These are phyloP conservation scores for Paracorniculantispora psalliotae DNA, from an alignment of 2,329 filamentous ascomycete genomes.

Conservation along the genomic window DNA sequence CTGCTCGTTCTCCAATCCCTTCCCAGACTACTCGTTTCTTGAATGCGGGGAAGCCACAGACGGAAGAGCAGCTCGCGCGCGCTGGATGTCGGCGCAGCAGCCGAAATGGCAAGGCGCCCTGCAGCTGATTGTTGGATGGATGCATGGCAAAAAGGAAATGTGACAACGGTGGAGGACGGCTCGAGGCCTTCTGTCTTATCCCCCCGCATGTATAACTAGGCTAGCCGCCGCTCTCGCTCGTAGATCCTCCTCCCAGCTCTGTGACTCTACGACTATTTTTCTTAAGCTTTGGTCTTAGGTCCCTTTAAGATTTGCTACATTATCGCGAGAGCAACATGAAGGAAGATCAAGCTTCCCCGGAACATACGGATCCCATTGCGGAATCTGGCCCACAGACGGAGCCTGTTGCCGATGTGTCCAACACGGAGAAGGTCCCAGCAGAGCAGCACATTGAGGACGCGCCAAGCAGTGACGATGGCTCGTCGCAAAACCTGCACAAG, in stretches of 20 bases:
- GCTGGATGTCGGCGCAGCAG: background rate
- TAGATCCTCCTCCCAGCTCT: background rate
- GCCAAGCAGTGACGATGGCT: background rate
- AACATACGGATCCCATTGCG: background rate
- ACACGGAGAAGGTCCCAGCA: background rate
- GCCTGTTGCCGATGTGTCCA: background rate
- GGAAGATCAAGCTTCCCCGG: background rate
- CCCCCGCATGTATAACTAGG: constrained; percentile 1
- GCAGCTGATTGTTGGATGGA: background rate
- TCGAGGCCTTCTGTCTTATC: background rate
- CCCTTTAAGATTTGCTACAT: background rate
- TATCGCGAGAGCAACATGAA: background rate
- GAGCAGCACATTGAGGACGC: constrained; percentile 9
- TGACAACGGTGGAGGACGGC: background rate
- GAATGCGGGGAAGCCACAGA: constrained; percentile 2
- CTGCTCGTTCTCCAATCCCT: background rate
- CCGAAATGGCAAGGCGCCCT: background rate
- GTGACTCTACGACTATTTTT: too few species aligned
- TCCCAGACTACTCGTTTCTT: background rate
- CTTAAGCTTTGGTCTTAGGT: background rate
- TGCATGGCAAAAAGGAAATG: background rate
- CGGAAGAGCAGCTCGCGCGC: background rate
- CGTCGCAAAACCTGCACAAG: constrained; percentile 5
- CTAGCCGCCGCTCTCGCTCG: background rate
- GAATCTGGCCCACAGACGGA: background rate